Base-by-base conservation (phyloP, 148 eudicot species). In the Fagopyrum tataricum region DNA sequence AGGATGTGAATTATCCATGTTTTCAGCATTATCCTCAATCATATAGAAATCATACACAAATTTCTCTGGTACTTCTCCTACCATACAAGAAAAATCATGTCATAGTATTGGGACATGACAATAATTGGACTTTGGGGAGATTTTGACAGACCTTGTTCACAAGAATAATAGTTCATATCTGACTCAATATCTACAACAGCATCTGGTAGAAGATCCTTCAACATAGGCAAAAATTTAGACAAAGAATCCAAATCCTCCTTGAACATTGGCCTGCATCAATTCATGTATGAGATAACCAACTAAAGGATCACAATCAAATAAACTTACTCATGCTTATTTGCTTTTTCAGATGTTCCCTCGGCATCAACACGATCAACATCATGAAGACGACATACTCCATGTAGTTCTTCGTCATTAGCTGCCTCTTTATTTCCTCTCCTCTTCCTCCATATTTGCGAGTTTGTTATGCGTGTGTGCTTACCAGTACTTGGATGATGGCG, bases 281-380 rank as follows among this genome's bases (percentile, higher is more conserved):
- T n/a, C n/a, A n/a, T n/a, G n/a, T n/a, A n/a, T n/a, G n/a, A n/a
- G n/a, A n/a, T 94, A 75, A 95, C 97, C 80, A 43, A 97, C 96
- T 69, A 96, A 73, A 79, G 76, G 85, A 69, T 92, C 99, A 80
- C 78, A 58, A 24, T n/a, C 23, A n/a, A 73, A 44, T 4, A 66
- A 75, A 81, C 88, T 80, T 80, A 91, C 98, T 82, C 82, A 71
- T 85, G 79, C 73, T 83, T 73, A 31, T 80, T 73, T 71, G 41
- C 77, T 66, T 75, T 76, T 58, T 13, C 58, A 55, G 80, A 67
- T 39, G 76, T 73, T 77, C 87, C 89, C 53, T 80, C 89, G 74
- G 7, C 82, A 77, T 96, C 99, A 82, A 96, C 87, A 79, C 96
- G 92, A 53, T 86, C 83, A 76, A 96, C 80, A 76, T 96, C 97